Conservation (phyloP, 1,139 yeast species). For the Pneumocystis oryctolagi region DNA sequence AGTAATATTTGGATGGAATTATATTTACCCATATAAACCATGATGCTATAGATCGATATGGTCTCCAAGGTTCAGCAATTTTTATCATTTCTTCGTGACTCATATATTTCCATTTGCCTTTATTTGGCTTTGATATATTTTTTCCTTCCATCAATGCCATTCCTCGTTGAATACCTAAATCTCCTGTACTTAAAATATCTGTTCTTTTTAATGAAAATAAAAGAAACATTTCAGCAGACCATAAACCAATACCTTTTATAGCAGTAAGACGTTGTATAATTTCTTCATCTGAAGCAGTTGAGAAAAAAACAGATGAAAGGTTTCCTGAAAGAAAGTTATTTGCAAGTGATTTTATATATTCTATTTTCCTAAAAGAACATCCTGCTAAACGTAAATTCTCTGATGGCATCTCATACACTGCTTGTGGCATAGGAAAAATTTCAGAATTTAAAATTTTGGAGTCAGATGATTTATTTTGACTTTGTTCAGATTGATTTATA, state of each 20-base stretch:
- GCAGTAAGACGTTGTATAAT: constrained; percentile 41
- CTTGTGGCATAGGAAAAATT: constrained; percentile 39
- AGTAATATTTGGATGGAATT: background rate
- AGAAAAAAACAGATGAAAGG: constrained; percentile 20
- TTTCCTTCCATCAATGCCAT: constrained; percentile 36
- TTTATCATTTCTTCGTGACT: constrained; percentile 27
- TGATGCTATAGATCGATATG: constrained; percentile 58
- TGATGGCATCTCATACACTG: constrained; percentile 23
- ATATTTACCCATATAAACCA: constrained; percentile 45
- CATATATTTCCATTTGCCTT: constrained; percentile 24
- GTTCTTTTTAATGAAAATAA: constrained; percentile 50
- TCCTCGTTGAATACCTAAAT: constrained; percentile 76
- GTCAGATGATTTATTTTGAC: background rate
- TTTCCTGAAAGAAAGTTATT: constrained; percentile 24
- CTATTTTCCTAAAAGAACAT: constrained; percentile 51
- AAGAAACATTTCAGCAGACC: constrained; percentile 86
- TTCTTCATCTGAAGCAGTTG: constrained; percentile 28
- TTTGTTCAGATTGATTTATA: constrained; percentile 3
- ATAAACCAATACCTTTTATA: constrained; percentile 71
- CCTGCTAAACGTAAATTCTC: constrained; percentile 45
- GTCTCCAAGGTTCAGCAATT: constrained; percentile 45
- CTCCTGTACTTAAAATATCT: constrained; percentile 65
- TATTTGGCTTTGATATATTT: constrained; percentile 20
- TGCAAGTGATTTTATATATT: constrained; percentile 31
- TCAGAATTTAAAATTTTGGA: constrained; percentile 3